Conservation (phyloP, 2,329 filamentous ascomycete genomes). For the Trichoderma atrobrunneum region DNA sequence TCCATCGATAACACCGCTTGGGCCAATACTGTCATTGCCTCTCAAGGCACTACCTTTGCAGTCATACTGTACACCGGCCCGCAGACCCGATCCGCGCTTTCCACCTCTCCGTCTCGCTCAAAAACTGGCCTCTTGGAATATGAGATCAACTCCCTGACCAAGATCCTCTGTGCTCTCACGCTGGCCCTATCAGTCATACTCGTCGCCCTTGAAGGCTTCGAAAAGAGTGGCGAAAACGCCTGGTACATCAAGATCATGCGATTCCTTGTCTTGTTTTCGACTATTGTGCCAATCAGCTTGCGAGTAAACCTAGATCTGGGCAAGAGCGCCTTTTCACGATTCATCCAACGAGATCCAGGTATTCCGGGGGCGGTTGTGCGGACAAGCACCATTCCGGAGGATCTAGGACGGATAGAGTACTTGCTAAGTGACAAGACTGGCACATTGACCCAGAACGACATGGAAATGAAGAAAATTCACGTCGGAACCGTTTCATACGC, state of each 20-base stretch:
- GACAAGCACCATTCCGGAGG: conserved; percentile 96
- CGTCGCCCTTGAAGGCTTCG: conserved; percentile 82
- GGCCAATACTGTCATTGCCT: conserved; percentile 96
- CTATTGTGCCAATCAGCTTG: conserved; percentile 94
- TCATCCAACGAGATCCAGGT: conserved; percentile 86
- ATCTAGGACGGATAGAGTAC: conserved; percentile 93
- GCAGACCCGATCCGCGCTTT: conserved; percentile 89
- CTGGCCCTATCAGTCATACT: conserved; percentile 81
- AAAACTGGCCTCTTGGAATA: conserved; percentile 92
- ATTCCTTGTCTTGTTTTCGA: conserved; percentile 98
- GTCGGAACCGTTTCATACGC: conserved; percentile 97
- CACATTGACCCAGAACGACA: conserved; percentile 96
- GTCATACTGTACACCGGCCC: conserved; percentile 93
- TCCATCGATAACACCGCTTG: conserved; percentile 97
- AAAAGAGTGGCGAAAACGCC: conserved; percentile 59
- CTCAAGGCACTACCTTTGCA: conserved; percentile 82
- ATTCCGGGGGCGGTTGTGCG: conserved; percentile 91
- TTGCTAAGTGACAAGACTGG: conserved; percentile 96
- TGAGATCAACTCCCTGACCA: conserved; percentile 95
- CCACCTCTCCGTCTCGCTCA: conserved; percentile 85
- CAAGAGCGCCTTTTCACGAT: conserved; percentile 92
- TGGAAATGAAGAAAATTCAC: conserved; percentile 99
- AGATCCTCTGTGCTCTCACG: conserved; percentile 89
- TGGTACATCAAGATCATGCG: conserved; percentile 99
- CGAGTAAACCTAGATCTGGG: conserved; percentile 96